phyloP scores from a whole-genome alignment of 495 filamentous ascomycete genomes.

The Trichoderma asperelloides region DNA sequence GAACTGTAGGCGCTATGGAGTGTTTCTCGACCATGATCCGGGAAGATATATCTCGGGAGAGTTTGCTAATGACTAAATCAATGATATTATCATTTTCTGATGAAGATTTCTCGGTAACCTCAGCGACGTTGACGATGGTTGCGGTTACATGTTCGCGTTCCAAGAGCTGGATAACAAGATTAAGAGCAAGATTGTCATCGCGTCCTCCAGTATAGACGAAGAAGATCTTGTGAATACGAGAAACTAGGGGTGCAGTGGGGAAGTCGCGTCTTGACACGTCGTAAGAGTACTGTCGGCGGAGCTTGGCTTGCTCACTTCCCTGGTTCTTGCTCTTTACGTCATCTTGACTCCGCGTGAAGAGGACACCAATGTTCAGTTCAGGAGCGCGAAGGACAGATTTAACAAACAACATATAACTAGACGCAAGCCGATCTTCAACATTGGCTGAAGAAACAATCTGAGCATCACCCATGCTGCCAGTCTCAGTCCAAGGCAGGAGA shows the following conservation, averaged over 20 bases:
- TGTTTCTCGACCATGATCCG: neutral
- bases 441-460: slow-evolving; percentile 32
- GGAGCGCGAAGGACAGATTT: slow-evolving; percentile 51
- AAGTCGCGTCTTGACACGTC: slow-evolving; percentile 39
- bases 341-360: slow-evolving; percentile 69
- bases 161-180: slow-evolving; percentile 72
- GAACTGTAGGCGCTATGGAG: neutral
- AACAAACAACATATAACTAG: slow-evolving; percentile 57
- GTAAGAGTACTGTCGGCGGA: slow-evolving; percentile 46
- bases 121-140: slow-evolving; percentile 49
- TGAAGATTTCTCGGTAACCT: neutral
- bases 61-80: neutral
- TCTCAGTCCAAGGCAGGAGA: slow-evolving; percentile 85
- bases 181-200: slow-evolving; percentile 75
- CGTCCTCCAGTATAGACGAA: slow-evolving; percentile 78
- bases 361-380: slow-evolving; percentile 64
- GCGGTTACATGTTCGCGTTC: slow-evolving; percentile 68
- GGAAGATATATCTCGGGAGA: neutral
- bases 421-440: slow-evolving; percentile 35
- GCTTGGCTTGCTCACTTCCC: slow-evolving; percentile 22
- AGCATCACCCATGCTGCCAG: slow-evolving; percentile 61
- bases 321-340: slow-evolving; percentile 32
- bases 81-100: neutral
- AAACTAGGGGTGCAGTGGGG: slow-evolving; percentile 38
- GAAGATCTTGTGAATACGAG: slow-evolving; percentile 77